A percentile compares a stretch with the other conserved stretches of the same genome.
These are phyloP conservation scores for Syzygium syzygioides DNA, from an alignment of 441 rosid genomes.

Conservation along the genomic window DNA sequence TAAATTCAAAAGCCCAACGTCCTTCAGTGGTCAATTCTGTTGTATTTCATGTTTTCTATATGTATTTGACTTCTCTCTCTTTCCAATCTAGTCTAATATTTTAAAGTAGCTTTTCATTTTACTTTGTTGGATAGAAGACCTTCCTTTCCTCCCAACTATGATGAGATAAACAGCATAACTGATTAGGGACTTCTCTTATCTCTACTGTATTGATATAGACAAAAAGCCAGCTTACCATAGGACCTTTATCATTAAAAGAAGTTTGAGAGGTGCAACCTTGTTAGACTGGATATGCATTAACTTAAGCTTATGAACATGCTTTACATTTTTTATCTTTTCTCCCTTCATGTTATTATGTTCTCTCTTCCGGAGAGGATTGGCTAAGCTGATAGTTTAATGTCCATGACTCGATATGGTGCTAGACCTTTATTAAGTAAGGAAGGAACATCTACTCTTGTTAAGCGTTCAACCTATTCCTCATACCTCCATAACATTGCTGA, in stretches of 20 bases:
- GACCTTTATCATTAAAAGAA: not conserved
- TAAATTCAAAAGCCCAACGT: not conserved
- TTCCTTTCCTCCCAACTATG: not conserved
- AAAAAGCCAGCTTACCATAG: not conserved
- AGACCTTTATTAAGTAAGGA: not conserved
- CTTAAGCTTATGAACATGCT: not conserved
- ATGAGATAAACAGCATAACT: not conserved
- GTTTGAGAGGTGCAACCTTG: not conserved
- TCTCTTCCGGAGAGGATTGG: not conserved
- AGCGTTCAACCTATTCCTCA: not conserved
- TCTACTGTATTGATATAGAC: not conserved
- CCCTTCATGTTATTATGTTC: not conserved
- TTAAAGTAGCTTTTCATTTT: not conserved
- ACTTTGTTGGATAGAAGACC: not conserved
- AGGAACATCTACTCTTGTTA: not conserved
- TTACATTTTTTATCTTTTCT: not conserved
- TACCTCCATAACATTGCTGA: conserved; percentile 6
- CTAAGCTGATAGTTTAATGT: not conserved
- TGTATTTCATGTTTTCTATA: not conserved
- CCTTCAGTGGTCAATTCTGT: not conserved
- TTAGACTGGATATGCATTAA: not conserved
- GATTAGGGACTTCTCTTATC: not conserved
- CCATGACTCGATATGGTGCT: not conserved
- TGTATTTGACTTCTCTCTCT: not conserved
- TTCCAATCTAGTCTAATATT: not conserved